Evolutionary conservation across 176 grass and related monocot species (phyloP).

Genomic region (Eremochloa ophiuroides): DNA sequence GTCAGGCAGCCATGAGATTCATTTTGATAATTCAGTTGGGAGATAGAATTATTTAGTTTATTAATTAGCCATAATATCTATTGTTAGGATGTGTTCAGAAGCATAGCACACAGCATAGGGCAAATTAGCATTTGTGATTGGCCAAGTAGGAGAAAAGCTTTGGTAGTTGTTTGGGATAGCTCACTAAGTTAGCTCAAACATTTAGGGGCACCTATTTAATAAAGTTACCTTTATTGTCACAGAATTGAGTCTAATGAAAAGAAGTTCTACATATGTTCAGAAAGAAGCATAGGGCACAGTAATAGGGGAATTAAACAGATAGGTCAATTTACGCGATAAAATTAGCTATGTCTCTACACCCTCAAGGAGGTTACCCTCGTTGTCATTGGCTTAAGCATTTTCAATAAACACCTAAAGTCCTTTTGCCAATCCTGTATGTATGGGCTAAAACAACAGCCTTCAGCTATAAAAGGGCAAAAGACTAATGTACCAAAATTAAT

Average conservation of each 20-base stretch:
- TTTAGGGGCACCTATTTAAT: too few species aligned
- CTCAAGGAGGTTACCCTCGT: neutral
- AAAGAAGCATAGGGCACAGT: neutral
- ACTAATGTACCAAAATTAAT: too few species aligned
- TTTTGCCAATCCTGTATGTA: neutral
- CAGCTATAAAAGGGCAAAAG: neutral
- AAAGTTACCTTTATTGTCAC: neutral
- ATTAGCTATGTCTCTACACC: neutral
- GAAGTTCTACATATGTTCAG: neutral
- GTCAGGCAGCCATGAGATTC: too few species aligned
- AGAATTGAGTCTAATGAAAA: neutral
- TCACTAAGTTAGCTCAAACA: too few species aligned
- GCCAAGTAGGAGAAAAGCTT: too few species aligned
- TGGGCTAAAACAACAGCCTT: neutral
- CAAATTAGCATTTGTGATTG: too few species aligned
- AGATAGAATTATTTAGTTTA: too few species aligned
- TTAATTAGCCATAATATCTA: too few species aligned
- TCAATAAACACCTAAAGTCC: neutral
- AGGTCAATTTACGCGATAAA: neutral
- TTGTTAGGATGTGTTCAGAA: too few species aligned
- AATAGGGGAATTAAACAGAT: neutral
- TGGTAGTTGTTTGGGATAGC: too few species aligned
- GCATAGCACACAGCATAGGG: too few species aligned
- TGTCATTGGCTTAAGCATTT: neutral
- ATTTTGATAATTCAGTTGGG: too few species aligned